Percentiles rank a stretch among this genome's conserved stretches.
phyloP scores from a whole-genome alignment of 306 rosid genomes.

The Inga leiocalycina region DNA sequence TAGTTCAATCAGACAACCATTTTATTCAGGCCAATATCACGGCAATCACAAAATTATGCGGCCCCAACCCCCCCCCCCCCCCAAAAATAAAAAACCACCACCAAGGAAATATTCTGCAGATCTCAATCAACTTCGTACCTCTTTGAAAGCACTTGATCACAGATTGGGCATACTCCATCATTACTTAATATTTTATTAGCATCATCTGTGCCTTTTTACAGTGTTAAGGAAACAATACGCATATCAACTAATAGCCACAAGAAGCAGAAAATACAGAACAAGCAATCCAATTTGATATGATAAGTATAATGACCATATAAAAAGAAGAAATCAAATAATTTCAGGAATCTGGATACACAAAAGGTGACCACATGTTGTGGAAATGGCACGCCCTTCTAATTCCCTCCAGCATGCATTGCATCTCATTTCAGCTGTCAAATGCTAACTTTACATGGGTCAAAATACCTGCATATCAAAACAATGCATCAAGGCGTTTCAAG shows the following conservation, averaged over 20 bases:
- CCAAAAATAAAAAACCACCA: too few relatives aligned
- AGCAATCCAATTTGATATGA: constrained; percentile 21
- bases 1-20: constrained; percentile 13
- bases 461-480: constrained; percentile 43
- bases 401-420: constrained; percentile 99
- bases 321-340: not conserved
- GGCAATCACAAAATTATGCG: constrained; percentile 1
- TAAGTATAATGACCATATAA: constrained; percentile 19
- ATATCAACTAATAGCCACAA: constrained; percentile 25
- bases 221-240: constrained; percentile 49
- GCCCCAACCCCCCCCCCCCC: too few relatives aligned
- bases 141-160: constrained; percentile 98
- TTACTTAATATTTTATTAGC: constrained; percentile 88
- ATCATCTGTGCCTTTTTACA: constrained; percentile 84
- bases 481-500: constrained; percentile 27
- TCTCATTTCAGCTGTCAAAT: constrained; percentile 72
- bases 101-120: not conserved
- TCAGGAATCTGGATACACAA: constrained; percentile 69
- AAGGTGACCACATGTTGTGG: constrained; percentile 95
- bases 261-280: constrained; percentile 23
- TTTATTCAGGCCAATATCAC: not conserved
- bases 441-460: constrained; percentile 46
- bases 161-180: constrained; percentile 93
- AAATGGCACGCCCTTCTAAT: constrained; percentile 87
- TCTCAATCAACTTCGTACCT: constrained; percentile 52